Percentiles rank a stretch among this genome's conserved stretches.
These are phyloP conservation scores for Coemansia sp. DNA, from an alignment of 192 early-diverging fungal species.

Conservation along the genomic window DNA sequence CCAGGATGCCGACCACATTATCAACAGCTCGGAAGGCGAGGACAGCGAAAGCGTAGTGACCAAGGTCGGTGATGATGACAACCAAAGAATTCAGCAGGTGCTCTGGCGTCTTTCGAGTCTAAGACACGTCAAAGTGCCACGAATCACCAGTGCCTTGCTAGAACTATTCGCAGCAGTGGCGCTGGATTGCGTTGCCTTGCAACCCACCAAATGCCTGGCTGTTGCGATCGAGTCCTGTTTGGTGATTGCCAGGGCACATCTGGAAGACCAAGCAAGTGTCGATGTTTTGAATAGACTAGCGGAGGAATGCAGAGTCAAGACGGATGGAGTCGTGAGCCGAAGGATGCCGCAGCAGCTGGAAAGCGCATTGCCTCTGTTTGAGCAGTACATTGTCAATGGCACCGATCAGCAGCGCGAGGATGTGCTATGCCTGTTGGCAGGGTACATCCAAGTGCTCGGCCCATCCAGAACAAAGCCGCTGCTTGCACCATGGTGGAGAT, in stretches of 20 bases:
- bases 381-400: conserved; percentile 16
- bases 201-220: conserved; percentile 3
- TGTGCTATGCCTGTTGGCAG: conserved; percentile 20
- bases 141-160: conserved; percentile 10
- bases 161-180: conserved; percentile 20
- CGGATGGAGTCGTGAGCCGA: not conserved
- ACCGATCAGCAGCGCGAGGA: conserved; percentile 26
- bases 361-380: conserved; percentile 21
- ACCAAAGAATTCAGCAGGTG: conserved; percentile 17
- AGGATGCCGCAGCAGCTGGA: conserved; percentile 8
- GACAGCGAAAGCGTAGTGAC: not conserved
- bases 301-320: not conserved
- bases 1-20: conserved; percentile 5
- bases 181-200: conserved; percentile 8
- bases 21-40: conserved; percentile 10
- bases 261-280: not conserved
- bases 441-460: conserved; percentile 17
- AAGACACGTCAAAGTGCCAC: conserved; percentile 13
- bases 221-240: conserved; percentile 31
- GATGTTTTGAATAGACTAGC: not conserved
- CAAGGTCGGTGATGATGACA: not conserved
- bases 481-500: conserved; percentile 29
- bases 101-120: conserved; percentile 40
- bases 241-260: conserved; percentile 3
- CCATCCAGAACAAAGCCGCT: conserved; percentile 4